Base-by-base conservation (phyloP, 805 yeast species). In the Ogataea pilisensis region DNA sequence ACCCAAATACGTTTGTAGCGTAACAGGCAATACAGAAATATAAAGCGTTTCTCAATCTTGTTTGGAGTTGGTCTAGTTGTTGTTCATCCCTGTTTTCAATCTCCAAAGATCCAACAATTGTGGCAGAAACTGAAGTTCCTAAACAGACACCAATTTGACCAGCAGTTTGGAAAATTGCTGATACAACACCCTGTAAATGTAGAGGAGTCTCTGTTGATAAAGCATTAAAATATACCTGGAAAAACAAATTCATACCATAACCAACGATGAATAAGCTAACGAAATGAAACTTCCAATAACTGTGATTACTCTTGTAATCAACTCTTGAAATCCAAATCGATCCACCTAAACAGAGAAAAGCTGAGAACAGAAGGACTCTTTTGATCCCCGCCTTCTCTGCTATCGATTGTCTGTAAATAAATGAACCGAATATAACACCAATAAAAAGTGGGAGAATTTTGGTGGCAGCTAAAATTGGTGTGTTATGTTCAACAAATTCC, bases 171-270 rank as follows among this genome's bases (percentile, higher is more conserved):
- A 58, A 52, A 7, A 68, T 45, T 1, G 69, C 74, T 6, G 64
- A 42, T 2, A 68, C 67, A 22, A 64, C 61, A 14, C 71, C 73
- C 37, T 68, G 72, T n/a, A 65, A 44, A 38, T 65, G 63, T 4
- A 49, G 35, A 0, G 75, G 73, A 8, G 72, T 60, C 19, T 38
- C 55, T 33, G 43, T 58, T 30, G 57, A 52, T 8, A 67, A 48
- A 4, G 62, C 55, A 25, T 55, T 63, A 29, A 61, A 39, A 37
- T 60, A 68, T 2, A 65, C 56, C 20, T 65, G 55, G 47, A 63
- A 66, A 44, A 57, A 68, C 3, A 60, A 38, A 31, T 65, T 66
- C 1, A 36, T 43, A 36, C 19, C 50, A 21, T 39, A 41, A 3
- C 59, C 58, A 24, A 34, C 37, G 1, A 57, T 2, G 56, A 42